phyloP scores from a whole-genome alignment of 2,329 filamentous ascomycete genomes.

The Colletotrichum chrysophilum region DNA sequence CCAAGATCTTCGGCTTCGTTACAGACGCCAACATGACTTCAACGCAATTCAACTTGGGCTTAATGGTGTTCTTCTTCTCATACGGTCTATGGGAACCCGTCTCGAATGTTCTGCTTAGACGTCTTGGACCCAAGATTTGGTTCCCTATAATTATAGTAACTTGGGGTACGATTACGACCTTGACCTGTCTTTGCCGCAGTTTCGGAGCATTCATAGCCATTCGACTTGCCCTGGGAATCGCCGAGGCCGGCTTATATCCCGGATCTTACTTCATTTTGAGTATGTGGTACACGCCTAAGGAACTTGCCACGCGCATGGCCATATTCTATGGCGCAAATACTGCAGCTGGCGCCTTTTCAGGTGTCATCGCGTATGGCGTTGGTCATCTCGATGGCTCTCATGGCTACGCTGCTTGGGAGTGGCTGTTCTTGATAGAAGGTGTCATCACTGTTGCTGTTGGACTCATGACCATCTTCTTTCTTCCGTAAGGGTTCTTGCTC shows the following conservation, averaged over 20 bases:
- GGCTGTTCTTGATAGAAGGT: not conserved
- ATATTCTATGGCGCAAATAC: not conserved
- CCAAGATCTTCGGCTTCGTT: slow-evolving; percentile 17
- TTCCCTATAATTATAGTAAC: not conserved
- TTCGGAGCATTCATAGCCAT: not conserved
- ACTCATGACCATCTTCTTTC: not conserved
- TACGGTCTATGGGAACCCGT: slow-evolving; percentile 28
- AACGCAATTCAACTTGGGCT: slow-evolving; percentile 41
- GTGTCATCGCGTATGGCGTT: not conserved
- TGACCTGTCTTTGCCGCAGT: not conserved
- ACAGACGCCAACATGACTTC: not conserved
- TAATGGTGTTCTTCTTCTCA: slow-evolving; percentile 46
- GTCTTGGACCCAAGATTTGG: not conserved
- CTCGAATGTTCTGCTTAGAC: not conserved
- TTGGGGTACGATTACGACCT: not conserved
- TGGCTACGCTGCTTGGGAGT: not conserved
- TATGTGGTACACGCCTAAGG: not conserved
- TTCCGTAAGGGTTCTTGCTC: not conserved
- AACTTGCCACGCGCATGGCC: not conserved
- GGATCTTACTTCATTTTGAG: not conserved
- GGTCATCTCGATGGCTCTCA: not conserved
- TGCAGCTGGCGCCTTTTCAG: not conserved
- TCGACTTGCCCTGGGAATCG: not conserved
- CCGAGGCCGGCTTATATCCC: not conserved
- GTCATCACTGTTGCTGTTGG: not conserved